Evolutionary conservation across 148 eudicot species (phyloP).

Genomic region (Chenopodium berlandieri): DNA sequence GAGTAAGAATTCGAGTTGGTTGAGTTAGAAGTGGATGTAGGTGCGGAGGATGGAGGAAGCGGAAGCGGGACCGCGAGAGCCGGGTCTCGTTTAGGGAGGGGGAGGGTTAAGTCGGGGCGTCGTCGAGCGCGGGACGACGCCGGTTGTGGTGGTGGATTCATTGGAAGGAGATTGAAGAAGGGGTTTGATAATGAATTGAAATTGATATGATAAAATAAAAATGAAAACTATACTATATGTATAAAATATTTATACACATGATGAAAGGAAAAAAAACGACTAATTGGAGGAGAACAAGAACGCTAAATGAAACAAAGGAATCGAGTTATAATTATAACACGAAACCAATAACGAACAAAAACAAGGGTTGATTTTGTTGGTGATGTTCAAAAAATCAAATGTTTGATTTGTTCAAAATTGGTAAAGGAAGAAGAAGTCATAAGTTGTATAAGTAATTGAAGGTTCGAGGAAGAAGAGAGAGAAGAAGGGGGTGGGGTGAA

Average conservation of each 20-base stretch:
- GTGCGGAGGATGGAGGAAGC: constrained; percentile 41
- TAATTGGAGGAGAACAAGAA: too few relatives aligned
- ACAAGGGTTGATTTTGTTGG: background rate
- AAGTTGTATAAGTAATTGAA: background rate
- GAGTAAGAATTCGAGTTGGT: background rate
- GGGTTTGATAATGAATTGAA: background rate
- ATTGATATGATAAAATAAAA: too few relatives aligned
- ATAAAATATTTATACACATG: too few relatives aligned
- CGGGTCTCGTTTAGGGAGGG: constrained; percentile 62
- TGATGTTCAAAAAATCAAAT: background rate
- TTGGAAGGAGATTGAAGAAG: background rate
- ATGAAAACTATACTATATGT: too few relatives aligned
- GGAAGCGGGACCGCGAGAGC: constrained; percentile 58
- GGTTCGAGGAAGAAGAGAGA: constrained; percentile 11
- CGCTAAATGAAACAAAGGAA: too few relatives aligned
- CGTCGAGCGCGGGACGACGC: constrained; percentile 38
- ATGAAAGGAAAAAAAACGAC: too few relatives aligned
- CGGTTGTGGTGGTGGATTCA: background rate
- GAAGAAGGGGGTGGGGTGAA: too few relatives aligned
- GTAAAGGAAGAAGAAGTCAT: background rate
- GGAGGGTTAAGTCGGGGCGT: constrained; percentile 59
- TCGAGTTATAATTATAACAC: too few relatives aligned
- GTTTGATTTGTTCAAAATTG: constrained; percentile 12
- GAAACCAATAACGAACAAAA: background rate
- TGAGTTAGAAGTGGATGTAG: constrained; percentile 21